These are phyloP conservation scores for Magnusiomyces tetraspermus DNA, from an alignment of 1,139 yeast genomes.

Conservation along the genomic window DNA sequence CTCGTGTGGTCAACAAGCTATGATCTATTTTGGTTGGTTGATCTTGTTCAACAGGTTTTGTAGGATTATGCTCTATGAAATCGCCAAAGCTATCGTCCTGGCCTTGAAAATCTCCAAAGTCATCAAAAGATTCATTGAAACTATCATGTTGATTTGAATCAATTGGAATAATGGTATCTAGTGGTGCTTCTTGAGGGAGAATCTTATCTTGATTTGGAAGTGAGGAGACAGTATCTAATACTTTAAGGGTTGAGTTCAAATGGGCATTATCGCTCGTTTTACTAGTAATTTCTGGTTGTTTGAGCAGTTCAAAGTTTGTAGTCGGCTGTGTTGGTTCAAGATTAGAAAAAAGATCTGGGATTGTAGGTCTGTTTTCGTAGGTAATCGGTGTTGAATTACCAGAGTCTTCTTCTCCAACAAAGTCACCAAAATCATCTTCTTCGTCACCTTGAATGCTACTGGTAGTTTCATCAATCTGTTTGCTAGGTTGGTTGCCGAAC, in stretches of 20 bases:
- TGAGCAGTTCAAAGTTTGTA: too few relatives aligned
- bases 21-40: not conserved
- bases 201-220: too few relatives aligned
- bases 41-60: not conserved
- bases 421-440: not conserved
- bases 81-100: not conserved
- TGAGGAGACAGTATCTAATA: too few relatives aligned
- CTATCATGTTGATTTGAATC: not conserved
- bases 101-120: not conserved
- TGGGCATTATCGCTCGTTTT: too few relatives aligned
- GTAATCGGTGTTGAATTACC: not conserved
- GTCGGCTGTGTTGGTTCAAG: not conserved
- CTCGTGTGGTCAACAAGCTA: too few relatives aligned
- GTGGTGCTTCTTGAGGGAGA: too few relatives aligned
- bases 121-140: not conserved
- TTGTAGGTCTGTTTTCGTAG: not conserved
- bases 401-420: not conserved
- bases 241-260: too few relatives aligned
- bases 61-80: not conserved
- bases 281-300: conserved; percentile 8
- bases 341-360: not conserved
- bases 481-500: too few relatives aligned
- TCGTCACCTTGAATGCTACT: not conserved
- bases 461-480: not conserved
- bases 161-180: too few relatives aligned